Evolutionary conservation across 2,329 filamentous ascomycete species (phyloP).

Genomic region (Aspergillus niger): DNA sequence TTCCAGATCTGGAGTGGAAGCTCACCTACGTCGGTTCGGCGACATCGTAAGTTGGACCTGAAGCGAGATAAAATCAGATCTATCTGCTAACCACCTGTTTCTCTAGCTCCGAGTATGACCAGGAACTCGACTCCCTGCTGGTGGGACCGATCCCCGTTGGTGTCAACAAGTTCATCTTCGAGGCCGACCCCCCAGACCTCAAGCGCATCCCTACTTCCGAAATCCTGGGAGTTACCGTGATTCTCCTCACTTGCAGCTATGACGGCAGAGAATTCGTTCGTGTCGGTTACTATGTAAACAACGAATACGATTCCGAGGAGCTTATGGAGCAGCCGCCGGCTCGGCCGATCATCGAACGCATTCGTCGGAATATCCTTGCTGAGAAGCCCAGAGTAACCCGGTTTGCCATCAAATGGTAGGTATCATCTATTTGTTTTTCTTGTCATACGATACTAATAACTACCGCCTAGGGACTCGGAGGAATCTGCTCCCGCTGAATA

Average conservation of each 20-base stretch:
- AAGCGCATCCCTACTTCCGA: slow-evolving; percentile 90
- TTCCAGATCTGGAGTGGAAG: slow-evolving; percentile 94
- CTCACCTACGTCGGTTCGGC: slow-evolving; percentile 98
- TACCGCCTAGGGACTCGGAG: slow-evolving; percentile 79
- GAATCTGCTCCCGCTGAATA: slow-evolving; percentile 94
- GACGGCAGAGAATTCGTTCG: slow-evolving; percentile 96
- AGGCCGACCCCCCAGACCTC: slow-evolving; percentile 89
- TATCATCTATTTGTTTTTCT: background rate
- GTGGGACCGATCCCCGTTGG: slow-evolving; percentile 97
- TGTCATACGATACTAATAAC: background rate
- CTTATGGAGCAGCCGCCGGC: slow-evolving; percentile 84
- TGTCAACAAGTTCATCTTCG: slow-evolving; percentile 98
- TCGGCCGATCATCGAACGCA: slow-evolving; percentile 89
- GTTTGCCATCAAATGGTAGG: slow-evolving; percentile 97
- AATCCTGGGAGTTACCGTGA: slow-evolving; percentile 94
- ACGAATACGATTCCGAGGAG: slow-evolving; percentile 94
- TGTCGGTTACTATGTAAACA: slow-evolving; percentile 99
- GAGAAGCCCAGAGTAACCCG: slow-evolving; percentile 97
- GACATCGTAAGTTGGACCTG: slow-evolving; percentile 69
- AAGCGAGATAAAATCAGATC: background rate
- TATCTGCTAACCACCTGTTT: slow-evolving; percentile 24
- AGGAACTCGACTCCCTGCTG: slow-evolving; percentile 94
- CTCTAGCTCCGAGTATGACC: slow-evolving; percentile 86
- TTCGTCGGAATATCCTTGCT: slow-evolving; percentile 86
- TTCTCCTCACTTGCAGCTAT: slow-evolving; percentile 94